Evolutionary conservation across 2,329 filamentous ascomycete species (phyloP), one percentile per base, ranked within the genome.

Genomic region (Stachybotrys chartarum): DNA sequence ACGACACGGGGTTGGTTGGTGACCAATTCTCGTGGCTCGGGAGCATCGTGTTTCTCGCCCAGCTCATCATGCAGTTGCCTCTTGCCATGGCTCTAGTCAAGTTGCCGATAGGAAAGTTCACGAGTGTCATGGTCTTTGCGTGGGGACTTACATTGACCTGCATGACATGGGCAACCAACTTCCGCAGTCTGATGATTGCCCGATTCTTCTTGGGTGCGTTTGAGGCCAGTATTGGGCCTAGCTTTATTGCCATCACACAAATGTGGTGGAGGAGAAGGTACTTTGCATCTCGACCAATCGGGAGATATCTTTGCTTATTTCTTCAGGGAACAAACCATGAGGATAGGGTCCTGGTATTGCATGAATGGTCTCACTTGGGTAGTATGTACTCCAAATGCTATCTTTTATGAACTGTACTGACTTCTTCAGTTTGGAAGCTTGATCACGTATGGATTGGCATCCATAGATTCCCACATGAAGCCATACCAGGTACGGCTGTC

Each of bases 291-390:
- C 6, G 8, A 30, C 18, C 48, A 14, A 11, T 50, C 18, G 11
- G 3, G 48, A 50, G 11, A 32, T 24, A 3, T 16, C 16, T 10
- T 51, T 12, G 17, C 24, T 16, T 30, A 11, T 49, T 24, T 14
- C 10, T 17, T 6, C 51, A 71, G 69, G 54, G 82, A 85, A 60
- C 82, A 85, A 64, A 83, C 82, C 0, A 65, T 80, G 52, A 70
- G 82, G 3, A 79, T 81, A 12, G 77, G 78, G 8, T 75, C 76
- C 2, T 85, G 82, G 82, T 84, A 84, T 61, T 77, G 75, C 18
- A 85, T 83, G 78, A 81, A 84, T 54, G 82, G 82, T 3, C 65
- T 84, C 4, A 81, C 80, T 5, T 80, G 78, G 63, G 81, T 83
- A 60, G 73, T 75, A 44, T 39, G 70, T 61, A 30, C 3, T 39